Percentiles rank a stretch among this genome's conserved stretches.
Conservation (phyloP, 2,329 filamentous ascomycete genomes). For the Helminthosporium solani region DNA sequence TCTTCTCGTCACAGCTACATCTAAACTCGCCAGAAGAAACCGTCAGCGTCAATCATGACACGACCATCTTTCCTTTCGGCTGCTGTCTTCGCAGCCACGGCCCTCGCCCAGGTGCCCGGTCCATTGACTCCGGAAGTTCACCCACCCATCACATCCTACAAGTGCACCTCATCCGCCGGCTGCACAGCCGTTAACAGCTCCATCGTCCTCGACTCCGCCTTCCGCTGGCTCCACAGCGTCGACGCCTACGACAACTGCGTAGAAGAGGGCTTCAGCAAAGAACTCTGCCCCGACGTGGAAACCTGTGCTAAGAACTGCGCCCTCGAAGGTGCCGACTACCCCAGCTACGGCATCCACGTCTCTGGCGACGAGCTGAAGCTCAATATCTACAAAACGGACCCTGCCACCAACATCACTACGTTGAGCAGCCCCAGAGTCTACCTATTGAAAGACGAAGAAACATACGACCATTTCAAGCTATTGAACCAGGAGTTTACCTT, state of each 20-base stretch:
- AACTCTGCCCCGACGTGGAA: conserved; percentile 32
- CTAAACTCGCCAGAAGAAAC: too few relatives aligned
- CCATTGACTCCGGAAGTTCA: conserved; percentile 52
- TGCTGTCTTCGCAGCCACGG: conserved; percentile 27
- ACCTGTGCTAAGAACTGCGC: conserved; percentile 39
- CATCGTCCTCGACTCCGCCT: conserved; percentile 45
- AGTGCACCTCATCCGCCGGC: conserved; percentile 47
- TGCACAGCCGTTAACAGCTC: conserved; percentile 18
- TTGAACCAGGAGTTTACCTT: conserved; percentile 42
- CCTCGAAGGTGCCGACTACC: conserved; percentile 44
- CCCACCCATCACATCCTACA: conserved; percentile 55
- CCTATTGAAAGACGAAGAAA: conserved; percentile 34
- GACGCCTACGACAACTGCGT: conserved; percentile 35
- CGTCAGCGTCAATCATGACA: conserved; percentile 18
- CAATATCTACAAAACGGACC: conserved; percentile 53
- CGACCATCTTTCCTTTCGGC: conserved; percentile 20
- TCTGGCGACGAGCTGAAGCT: conserved; percentile 54
- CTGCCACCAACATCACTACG: conserved; percentile 39
- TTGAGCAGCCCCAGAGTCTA: conserved; percentile 36
- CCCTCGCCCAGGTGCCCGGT: conserved; percentile 55
- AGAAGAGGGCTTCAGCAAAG: conserved; percentile 30
- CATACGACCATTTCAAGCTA: conserved; percentile 41
- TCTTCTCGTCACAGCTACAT: too few relatives aligned
- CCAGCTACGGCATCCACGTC: conserved; percentile 50
- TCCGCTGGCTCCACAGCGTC: conserved; percentile 47